Base-by-base conservation (phyloP, 2,329 filamentous ascomycete genomes). In the Verticillium nubilum region DNA sequence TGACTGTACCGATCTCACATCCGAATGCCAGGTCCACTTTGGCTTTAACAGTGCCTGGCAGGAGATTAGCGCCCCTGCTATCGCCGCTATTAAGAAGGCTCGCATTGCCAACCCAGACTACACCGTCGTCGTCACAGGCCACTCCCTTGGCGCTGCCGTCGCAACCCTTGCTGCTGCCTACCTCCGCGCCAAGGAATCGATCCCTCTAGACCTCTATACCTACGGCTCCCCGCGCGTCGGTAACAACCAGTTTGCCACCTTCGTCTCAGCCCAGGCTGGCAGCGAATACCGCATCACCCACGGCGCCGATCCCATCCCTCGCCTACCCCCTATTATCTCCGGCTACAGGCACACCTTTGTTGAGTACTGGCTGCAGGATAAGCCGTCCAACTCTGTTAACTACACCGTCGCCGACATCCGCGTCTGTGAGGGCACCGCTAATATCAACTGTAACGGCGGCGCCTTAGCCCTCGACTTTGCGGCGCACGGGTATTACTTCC, bases 171-270 rank as follows among this genome's bases (percentile, higher is more conserved):
- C 79, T 0, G 83, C 79, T 0, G 83, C 80, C 0, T 78, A 83
- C 64, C 73, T 89, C 25, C 80, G 86, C 54, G 69, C 70, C 5
- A 67, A 69, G 12, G 67, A 69, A 10, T 84, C 81, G 52, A 72
- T 74, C 60, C 63, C 72, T 1, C 71, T 77, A 56, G 85, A 87
- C 65, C 66, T 90, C 52, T 89, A 86, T 77, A 87, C 83, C 1
- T 91, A 82, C 73, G 88, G 88, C 62, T 79, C 83, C 19, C 88
- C 88, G 1, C 86, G 87, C 53, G 78, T 87, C 19, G 88, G 86
- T 61, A 86, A 88, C 71, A 66, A 69, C 2, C 76, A 70, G 19
- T 79, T 89, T 60, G 79, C 78, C 58, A 68, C 75, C 57, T 87
- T 79, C 67, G 75, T 90, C 61, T 79, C 78, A 6, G 65, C 66